Evolutionary conservation across 805 yeast genomes (phyloP).

Genomic region (Yamadazyma akitaensis): DNA sequence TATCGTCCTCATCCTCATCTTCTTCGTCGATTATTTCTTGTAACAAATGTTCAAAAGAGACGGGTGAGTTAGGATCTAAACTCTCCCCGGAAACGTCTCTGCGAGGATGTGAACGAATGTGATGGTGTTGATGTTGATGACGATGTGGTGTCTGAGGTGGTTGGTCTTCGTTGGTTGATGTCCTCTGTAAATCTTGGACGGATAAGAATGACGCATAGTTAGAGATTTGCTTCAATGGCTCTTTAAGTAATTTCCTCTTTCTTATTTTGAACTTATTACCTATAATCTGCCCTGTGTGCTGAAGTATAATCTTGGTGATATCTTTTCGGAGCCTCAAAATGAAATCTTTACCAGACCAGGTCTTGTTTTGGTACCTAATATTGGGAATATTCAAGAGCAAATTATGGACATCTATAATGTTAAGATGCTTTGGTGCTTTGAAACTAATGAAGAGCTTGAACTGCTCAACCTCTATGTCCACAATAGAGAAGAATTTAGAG

Average conservation of each 20-base stretch:
- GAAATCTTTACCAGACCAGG: conserved; percentile 70
- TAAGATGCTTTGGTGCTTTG: conserved; percentile 66
- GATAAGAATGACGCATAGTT: conserved; percentile 37
- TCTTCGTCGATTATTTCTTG: conserved; percentile 18
- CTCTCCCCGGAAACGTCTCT: neutral
- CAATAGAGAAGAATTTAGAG: conserved; percentile 38
- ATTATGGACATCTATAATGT: conserved; percentile 73
- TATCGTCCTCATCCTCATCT: conserved; percentile 8
- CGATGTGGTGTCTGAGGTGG: neutral
- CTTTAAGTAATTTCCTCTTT: conserved; percentile 24
- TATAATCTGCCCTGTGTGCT: conserved; percentile 72
- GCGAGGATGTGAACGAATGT: neutral
- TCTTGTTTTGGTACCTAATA: conserved; percentile 39
- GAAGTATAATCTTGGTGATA: conserved; percentile 52
- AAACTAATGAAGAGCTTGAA: conserved; percentile 61
- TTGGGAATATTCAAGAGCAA: conserved; percentile 65
- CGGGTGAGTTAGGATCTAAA: neutral
- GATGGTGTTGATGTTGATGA: conserved; percentile 14
- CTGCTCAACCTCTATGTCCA: conserved; percentile 31
- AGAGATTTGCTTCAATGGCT: conserved; percentile 39
- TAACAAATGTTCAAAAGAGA: conserved; percentile 15
- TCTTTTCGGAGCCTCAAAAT: conserved; percentile 59
- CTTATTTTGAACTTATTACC: conserved; percentile 63
- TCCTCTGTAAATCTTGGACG: conserved; percentile 34
- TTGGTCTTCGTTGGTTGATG: neutral